These are phyloP conservation scores for Cyamopsis tetragonoloba DNA, from an alignment of 306 rosid species.

Conservation along the genomic window DNA sequence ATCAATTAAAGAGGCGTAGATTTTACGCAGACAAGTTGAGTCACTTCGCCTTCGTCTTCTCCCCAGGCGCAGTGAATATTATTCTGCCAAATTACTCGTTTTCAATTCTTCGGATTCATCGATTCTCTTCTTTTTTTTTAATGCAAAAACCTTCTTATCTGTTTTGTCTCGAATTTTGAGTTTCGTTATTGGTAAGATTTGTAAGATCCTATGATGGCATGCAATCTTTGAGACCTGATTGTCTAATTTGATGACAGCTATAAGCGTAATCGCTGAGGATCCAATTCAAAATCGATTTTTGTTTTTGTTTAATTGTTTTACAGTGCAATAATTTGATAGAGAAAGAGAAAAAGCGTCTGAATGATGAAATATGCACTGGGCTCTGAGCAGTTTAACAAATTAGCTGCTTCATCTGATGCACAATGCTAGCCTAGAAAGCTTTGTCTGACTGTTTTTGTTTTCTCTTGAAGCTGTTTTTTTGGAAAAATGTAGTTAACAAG, in stretches of 20 bases:
- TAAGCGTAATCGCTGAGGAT: constrained; percentile 89
- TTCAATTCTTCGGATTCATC: too few species aligned
- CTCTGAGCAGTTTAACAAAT: constrained; percentile 59
- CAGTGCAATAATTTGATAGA: neutral
- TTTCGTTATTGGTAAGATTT: neutral
- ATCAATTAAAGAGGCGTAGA: constrained; percentile 46
- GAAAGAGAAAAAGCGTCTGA: neutral
- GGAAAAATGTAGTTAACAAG: neutral
- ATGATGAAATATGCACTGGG: constrained; percentile 84
- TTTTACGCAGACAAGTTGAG: constrained; percentile 75
- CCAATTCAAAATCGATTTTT: neutral
- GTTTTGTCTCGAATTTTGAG: accelerated
- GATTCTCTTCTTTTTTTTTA: too few species aligned
- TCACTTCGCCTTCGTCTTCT: constrained; percentile 57
- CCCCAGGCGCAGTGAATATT: constrained; percentile 72
- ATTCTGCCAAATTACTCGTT: constrained; percentile 49
- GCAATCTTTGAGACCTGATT: constrained; percentile 99
- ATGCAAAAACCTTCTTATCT: too few species aligned
- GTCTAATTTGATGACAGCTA: constrained; percentile 64
- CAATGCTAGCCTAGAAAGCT: constrained; percentile 94
- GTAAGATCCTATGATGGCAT: constrained; percentile 89
- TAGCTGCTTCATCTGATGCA: constrained; percentile 54
- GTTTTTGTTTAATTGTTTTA: neutral
- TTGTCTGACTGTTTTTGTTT: constrained; percentile 49
- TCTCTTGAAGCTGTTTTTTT: neutral